A percentile compares a stretch with the other conserved stretches of the same genome.
Evolutionary conservation across 495 filamentous ascomycete species (phyloP).

Genomic region (Xylaria sp.): DNA sequence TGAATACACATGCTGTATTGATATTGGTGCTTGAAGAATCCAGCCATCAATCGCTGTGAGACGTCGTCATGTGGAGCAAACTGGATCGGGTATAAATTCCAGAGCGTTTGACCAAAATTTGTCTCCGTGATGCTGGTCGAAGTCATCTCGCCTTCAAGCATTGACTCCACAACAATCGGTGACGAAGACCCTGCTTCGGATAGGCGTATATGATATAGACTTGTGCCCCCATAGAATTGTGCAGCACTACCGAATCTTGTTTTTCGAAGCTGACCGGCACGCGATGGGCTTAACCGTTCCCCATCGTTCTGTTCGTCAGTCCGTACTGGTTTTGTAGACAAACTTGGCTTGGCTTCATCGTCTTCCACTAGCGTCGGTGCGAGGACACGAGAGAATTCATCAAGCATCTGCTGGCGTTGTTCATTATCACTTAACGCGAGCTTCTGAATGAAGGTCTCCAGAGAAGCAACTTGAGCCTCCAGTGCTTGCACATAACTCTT

Average conservation of each 20-base stretch:
- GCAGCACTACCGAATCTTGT: constrained; percentile 36
- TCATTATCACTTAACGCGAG: constrained; percentile 33
- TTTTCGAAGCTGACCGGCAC: constrained; percentile 37
- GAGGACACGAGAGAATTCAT: constrained; percentile 25
- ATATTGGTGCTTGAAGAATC: constrained; percentile 42
- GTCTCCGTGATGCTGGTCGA: neutral
- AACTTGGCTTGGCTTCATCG: constrained; percentile 3
- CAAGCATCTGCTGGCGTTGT: constrained; percentile 27
- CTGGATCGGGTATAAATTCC: constrained; percentile 25
- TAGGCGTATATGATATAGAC: constrained; percentile 42
- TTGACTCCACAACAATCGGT: constrained; percentile 15
- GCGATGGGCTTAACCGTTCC: constrained; percentile 24
- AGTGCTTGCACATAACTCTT: constrained; percentile 41
- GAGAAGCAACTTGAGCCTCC: constrained; percentile 39
- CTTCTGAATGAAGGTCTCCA: constrained; percentile 41
- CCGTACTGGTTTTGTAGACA: neutral
- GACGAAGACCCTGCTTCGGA: constrained; percentile 26
- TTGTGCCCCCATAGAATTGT: constrained; percentile 42
- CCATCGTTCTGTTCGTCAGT: constrained; percentile 4
- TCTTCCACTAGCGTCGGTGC: neutral
- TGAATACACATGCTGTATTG: constrained; percentile 45
- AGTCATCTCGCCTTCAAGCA: constrained; percentile 11
- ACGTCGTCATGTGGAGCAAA: constrained; percentile 33
- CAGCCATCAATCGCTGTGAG: constrained; percentile 40
- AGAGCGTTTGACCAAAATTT: constrained; percentile 20